Evolutionary conservation across 345 rosid genomes (phyloP).

Genomic region (Odontarrhena argentea): DNA sequence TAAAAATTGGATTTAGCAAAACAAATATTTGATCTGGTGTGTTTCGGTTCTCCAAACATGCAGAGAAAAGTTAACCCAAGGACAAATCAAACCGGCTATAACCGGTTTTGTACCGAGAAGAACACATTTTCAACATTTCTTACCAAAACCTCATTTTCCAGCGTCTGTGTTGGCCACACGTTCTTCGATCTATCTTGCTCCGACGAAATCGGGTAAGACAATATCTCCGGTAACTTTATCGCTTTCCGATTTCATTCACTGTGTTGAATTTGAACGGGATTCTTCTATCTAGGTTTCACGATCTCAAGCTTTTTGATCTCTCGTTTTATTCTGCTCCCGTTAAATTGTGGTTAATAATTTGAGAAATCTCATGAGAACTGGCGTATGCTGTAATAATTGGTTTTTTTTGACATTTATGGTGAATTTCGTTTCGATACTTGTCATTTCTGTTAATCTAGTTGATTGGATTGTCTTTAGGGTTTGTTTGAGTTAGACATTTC

Average conservation of each 20-base stretch:
- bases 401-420: background rate
- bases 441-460: background rate
- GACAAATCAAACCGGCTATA: too few species aligned
- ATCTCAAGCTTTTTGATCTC: background rate
- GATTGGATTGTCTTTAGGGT: background rate
- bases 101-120: too few species aligned
- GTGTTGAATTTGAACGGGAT: background rate
- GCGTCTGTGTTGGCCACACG: constrained; percentile 10
- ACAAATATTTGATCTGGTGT: too few species aligned
- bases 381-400: background rate
- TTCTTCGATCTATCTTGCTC: background rate
- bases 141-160: background rate
- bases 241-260: background rate
- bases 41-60: too few species aligned
- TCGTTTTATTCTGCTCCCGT: too few species aligned
- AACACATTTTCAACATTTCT: background rate
- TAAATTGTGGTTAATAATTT: background rate
- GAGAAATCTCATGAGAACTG: background rate
- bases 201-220: background rate
- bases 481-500: background rate
- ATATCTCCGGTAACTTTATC: background rate
- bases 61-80: too few species aligned
- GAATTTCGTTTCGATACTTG: background rate
- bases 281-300: background rate
- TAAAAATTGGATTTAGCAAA: too few species aligned